These are phyloP conservation scores for Phaeosphaeria sp. DNA, from an alignment of 2,329 filamentous ascomycete species.

Conservation along the genomic window DNA sequence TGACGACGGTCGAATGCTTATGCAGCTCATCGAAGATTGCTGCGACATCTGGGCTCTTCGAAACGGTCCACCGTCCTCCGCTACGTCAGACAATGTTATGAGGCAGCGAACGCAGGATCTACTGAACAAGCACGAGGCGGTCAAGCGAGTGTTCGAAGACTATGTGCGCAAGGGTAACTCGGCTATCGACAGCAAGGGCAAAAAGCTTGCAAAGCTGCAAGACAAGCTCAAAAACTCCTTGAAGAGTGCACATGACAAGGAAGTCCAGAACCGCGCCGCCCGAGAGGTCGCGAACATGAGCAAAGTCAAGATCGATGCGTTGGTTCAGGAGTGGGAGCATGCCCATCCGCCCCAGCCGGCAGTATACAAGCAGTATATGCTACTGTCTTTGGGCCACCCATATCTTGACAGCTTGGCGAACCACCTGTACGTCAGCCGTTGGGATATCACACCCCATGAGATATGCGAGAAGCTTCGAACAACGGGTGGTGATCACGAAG, in stretches of 20 bases:
- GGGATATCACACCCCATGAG: slow-evolving; percentile 12
- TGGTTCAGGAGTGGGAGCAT: slow-evolving; percentile 8
- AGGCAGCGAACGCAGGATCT: slow-evolving; percentile 8
- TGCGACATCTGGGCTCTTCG: slow-evolving; percentile 26
- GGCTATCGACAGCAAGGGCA: slow-evolving; percentile 4
- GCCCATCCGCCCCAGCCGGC: background rate
- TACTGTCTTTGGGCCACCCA: slow-evolving; percentile 19
- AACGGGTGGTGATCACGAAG: slow-evolving; percentile 15
- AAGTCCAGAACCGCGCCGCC: slow-evolving; percentile 10
- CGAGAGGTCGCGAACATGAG: slow-evolving; percentile 3
- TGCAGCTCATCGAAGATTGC: slow-evolving; percentile 24
- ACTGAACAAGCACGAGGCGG: slow-evolving; percentile 8
- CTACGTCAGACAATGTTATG: slow-evolving; percentile 8
- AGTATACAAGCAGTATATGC: slow-evolving; percentile 10
- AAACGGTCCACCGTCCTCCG: slow-evolving; percentile 11
- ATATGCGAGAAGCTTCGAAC: slow-evolving; percentile 16
- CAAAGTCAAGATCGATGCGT: slow-evolving; percentile 5
- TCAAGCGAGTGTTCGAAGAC: slow-evolving; percentile 14
- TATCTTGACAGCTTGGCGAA: slow-evolving; percentile 16
- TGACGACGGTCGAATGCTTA: slow-evolving; percentile 10
- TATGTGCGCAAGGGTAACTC: background rate
- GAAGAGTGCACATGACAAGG: slow-evolving; percentile 5
- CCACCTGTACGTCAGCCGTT: slow-evolving; percentile 8
- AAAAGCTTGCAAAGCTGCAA: slow-evolving; percentile 9
- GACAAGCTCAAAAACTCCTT: slow-evolving; percentile 7